phyloP scores from a whole-genome alignment of 164 flowering plant species.

The Berberis thunbergii region DNA sequence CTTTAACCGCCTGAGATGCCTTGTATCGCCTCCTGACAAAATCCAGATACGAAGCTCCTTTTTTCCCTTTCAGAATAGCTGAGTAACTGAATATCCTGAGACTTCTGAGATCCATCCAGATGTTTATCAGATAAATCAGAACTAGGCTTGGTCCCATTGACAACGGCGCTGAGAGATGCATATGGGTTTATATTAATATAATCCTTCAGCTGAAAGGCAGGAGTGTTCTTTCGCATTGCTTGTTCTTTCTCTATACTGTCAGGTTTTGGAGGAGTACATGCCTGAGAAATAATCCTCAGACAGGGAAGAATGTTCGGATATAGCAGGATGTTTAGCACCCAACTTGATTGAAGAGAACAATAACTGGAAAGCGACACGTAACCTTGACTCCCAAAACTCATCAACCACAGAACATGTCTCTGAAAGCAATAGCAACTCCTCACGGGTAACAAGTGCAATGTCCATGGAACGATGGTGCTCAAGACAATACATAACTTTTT shows the following conservation, averaged over 20 bases:
- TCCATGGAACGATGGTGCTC: conserved; percentile 99
- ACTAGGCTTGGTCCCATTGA: conserved; percentile 35
- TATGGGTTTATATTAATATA: conserved; percentile 34
- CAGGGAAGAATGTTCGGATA: conserved; percentile 98
- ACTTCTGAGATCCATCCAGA: conserved; percentile 62
- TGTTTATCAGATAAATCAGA: conserved; percentile 52
- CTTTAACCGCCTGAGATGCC: conserved; percentile 64
- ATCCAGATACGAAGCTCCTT: conserved; percentile 94
- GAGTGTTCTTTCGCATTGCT: conserved; percentile 34
- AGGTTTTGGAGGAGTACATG: conserved; percentile 98
- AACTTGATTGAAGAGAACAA: conserved; percentile 83
- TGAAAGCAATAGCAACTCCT: conserved; percentile 86
- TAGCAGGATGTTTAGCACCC: conserved; percentile 96
- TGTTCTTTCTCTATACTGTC: conserved; percentile 67
- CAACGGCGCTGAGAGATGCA: conserved; percentile 29
- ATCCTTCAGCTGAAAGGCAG: conserved; percentile 34
- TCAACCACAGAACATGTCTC: conserved; percentile 89
- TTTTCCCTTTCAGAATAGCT: conserved; percentile 99
- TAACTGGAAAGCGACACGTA: conserved; percentile 87
- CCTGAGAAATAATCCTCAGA: conserved; percentile 79
- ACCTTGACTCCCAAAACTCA: conserved; percentile 97
- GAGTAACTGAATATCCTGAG: conserved; percentile 75
- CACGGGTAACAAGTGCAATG: conserved; percentile 81
- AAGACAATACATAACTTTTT: conserved; percentile 89
- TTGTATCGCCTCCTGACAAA: conserved; percentile 96